phyloP scores from a whole-genome alignment of 2,329 filamentous ascomycete species.

The Xylaria digitata region DNA sequence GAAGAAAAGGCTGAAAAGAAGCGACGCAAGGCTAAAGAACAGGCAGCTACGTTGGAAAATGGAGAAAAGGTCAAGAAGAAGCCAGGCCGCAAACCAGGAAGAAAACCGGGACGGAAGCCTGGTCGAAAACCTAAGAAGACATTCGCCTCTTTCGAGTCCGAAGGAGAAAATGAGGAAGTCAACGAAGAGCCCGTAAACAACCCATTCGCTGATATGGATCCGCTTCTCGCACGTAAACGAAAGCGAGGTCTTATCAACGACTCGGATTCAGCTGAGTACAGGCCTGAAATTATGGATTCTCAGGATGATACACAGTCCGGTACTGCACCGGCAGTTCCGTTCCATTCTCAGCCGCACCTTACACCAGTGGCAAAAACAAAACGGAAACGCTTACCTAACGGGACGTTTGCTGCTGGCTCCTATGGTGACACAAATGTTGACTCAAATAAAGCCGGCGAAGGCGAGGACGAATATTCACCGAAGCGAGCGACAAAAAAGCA shows the following conservation, averaged over 20 bases:
- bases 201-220: slow-evolving; percentile 40
- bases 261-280: slow-evolving; percentile 47
- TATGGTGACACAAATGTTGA: slow-evolving; percentile 23
- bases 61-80: slow-evolving; percentile 46
- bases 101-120: slow-evolving; percentile 47
- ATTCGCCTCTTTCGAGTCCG: slow-evolving; percentile 46
- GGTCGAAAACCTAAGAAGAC: slow-evolving; percentile 50
- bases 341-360: slow-evolving; percentile 13
- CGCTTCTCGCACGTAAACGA: slow-evolving; percentile 43
- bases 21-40: slow-evolving; percentile 47
- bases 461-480: slow-evolving; percentile 38
- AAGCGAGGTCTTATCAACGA: slow-evolving; percentile 44
- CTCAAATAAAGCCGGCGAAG: slow-evolving; percentile 30
- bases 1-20: slow-evolving; percentile 54
- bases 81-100: slow-evolving; percentile 48
- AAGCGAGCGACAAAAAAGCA: slow-evolving; percentile 42
- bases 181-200: slow-evolving; percentile 42
- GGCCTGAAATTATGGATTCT: slow-evolving; percentile 41
- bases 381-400: slow-evolving; percentile 35
- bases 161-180: slow-evolving; percentile 45
- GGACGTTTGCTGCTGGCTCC: slow-evolving; percentile 35
- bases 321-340: slow-evolving; percentile 25
- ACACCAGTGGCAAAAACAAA: slow-evolving; percentile 24
- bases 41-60: slow-evolving; percentile 40
- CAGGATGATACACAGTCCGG: slow-evolving; percentile 44